phyloP scores from a whole-genome alignment of 2,329 filamentous ascomycete species.

The Clarireedia monteithiana region DNA sequence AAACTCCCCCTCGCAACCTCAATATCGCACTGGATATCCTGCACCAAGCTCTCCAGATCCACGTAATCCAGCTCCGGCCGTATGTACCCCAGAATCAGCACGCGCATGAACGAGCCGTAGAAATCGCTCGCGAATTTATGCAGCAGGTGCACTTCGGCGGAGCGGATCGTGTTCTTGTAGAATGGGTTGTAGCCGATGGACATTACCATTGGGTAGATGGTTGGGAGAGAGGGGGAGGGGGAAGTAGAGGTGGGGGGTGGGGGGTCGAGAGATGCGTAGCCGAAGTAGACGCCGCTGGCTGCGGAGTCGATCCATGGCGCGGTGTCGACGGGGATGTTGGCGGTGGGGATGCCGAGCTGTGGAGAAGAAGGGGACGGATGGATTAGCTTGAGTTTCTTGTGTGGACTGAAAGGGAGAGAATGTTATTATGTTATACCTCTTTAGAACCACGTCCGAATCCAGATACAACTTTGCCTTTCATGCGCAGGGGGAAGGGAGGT shows the following conservation, averaged over 20 bases:
- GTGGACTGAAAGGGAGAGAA: neutral
- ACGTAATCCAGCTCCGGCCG: conserved; percentile 85
- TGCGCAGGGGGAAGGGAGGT: conserved; percentile 71
- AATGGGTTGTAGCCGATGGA: conserved; percentile 96
- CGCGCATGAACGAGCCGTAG: conserved; percentile 71
- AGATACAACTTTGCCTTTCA: conserved; percentile 82
- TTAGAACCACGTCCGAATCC: conserved; percentile 92
- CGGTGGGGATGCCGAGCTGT: conserved; percentile 90
- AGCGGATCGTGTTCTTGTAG: conserved; percentile 84
- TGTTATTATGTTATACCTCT: conserved; percentile 50
- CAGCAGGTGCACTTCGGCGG: conserved; percentile 85
- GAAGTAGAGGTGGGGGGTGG: conserved; percentile 19
- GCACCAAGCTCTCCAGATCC: conserved; percentile 71
- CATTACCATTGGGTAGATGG: conserved; percentile 80
- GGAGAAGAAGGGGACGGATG: neutral
- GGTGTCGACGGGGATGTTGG: conserved; percentile 75
- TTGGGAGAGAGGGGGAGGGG: conserved; percentile 16
- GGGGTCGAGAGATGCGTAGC: conserved; percentile 65
- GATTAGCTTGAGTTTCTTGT: neutral
- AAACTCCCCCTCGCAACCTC: conserved; percentile 72
- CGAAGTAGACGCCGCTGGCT: conserved; percentile 84
- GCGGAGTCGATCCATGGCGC: conserved; percentile 55
- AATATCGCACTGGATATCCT: conserved; percentile 85
- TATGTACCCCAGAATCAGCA: conserved; percentile 81
- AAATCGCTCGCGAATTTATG: conserved; percentile 73